A percentile compares a stretch with the other conserved stretches of the same genome.
Conservation (phyloP, 108 stramenopile species). For the Licmophora abbreviata region DNA sequence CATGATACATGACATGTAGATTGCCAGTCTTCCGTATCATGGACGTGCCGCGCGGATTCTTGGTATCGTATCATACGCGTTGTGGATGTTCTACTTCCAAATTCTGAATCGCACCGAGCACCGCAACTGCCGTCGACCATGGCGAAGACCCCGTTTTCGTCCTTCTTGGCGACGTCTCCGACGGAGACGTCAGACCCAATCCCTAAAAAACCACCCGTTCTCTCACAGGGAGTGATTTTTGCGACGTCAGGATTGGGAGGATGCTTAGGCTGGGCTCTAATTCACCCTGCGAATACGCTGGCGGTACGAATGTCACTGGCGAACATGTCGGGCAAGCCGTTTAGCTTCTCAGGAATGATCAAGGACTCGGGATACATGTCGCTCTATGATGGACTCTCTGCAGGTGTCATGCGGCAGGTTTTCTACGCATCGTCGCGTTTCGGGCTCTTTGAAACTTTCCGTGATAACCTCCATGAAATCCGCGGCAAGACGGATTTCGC, state of each 20-base stretch:
- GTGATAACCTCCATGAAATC: constrained; percentile 76
- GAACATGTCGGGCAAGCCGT: constrained; percentile 52
- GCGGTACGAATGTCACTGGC: constrained; percentile 85
- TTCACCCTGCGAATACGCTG: constrained; percentile 88
- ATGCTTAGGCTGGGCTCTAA: constrained; percentile 74
- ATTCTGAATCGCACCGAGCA: too few species aligned
- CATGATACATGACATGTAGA: too few species aligned
- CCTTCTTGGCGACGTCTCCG: constrained; percentile 3
- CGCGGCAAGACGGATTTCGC: constrained; percentile 87
- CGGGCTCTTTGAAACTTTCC: constrained; percentile 87
- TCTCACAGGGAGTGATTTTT: constrained; percentile 66
- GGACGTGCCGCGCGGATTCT: too few species aligned
- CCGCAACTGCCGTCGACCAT: too few species aligned
- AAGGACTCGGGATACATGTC: constrained; percentile 55
- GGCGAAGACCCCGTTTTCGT: constrained; percentile 1
- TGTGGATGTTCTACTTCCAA: too few species aligned
- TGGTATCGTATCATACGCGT: too few species aligned
- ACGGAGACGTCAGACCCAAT: constrained; percentile 1
- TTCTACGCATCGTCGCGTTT: constrained; percentile 87
- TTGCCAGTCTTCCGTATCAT: too few species aligned
- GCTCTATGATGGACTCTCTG: constrained; percentile 85
- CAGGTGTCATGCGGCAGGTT: constrained; percentile 81
- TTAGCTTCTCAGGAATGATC: constrained; percentile 47
- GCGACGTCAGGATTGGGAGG: constrained; percentile 86
- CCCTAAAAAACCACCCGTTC: constrained; percentile 8